Conservation (phyloP, 176 grass and related monocot genomes). For the Oryza officinalis region DNA sequence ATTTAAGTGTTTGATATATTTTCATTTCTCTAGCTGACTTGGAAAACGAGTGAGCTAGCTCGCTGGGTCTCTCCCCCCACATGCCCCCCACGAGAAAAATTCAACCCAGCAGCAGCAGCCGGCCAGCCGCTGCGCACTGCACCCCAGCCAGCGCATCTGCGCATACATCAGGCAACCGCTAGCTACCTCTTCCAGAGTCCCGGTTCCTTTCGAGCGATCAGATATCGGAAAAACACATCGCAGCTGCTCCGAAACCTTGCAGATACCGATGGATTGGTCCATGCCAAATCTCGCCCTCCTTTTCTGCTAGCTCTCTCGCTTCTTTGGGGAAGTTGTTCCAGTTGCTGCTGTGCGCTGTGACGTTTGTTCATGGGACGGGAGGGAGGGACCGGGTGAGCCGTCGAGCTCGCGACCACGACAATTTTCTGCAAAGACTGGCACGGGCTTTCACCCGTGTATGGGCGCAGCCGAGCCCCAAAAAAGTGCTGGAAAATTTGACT, state of each 20-base stretch:
- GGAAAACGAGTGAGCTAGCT: not conserved
- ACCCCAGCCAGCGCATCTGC: not conserved
- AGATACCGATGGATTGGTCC: not conserved
- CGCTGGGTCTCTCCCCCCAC: not conserved
- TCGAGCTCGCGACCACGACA: not conserved
- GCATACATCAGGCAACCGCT: not conserved
- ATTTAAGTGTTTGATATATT: not conserved
- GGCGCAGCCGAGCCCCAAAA: conserved; percentile 17
- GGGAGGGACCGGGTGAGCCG: not conserved
- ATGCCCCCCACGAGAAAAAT: not conserved
- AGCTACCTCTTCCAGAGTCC: not conserved
- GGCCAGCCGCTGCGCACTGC: too few species aligned
- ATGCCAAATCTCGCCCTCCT: not conserved
- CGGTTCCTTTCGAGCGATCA: not conserved
- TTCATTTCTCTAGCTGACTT: conserved; percentile 30
- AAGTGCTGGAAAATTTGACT: not conserved
- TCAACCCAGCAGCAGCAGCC: not conserved
- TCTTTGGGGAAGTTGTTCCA: not conserved
- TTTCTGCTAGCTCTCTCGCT: not conserved
- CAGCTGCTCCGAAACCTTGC: not conserved
- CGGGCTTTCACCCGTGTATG: not conserved
- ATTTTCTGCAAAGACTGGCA: conserved; percentile 37
- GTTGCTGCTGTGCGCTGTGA: not conserved
- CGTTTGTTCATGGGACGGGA: not conserved
- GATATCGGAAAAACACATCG: not conserved